Evolutionary conservation across 2,329 filamentous ascomycete species (phyloP).

Genomic region (Botryotinia convoluta): DNA sequence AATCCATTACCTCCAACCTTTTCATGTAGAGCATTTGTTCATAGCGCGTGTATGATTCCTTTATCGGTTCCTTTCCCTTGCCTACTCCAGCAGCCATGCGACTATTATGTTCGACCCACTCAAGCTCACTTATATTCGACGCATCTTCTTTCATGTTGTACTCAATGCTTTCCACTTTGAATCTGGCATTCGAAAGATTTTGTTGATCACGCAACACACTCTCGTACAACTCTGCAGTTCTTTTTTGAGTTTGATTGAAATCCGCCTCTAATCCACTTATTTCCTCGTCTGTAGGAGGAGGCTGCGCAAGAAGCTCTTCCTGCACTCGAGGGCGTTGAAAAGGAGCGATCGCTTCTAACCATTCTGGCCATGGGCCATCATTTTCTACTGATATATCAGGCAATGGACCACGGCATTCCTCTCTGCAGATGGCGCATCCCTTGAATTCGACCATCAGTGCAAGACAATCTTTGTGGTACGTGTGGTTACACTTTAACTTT

Average conservation of each 20-base stretch:
- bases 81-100: background rate
- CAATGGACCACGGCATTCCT: background rate
- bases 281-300: background rate
- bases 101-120: background rate
- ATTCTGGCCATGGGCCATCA: background rate
- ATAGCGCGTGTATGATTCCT: background rate
- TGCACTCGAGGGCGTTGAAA: background rate
- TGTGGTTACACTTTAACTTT: background rate
- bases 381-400: background rate
- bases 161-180: background rate
- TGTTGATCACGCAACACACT: background rate
- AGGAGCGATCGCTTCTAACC: background rate
- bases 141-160: background rate
- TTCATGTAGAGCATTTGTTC: background rate
- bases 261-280: background rate
- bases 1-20: background rate
- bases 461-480: background rate
- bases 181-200: background rate
- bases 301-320: background rate
- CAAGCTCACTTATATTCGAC: background rate
- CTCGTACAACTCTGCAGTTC: background rate
- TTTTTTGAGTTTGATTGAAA: background rate
- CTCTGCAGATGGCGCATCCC: background rate
- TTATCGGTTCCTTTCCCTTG: background rate
- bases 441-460: background rate